These are phyloP conservation scores for Xylariaceae sp. DNA, from an alignment of 2,329 filamentous ascomycete species.

Conservation along the genomic window DNA sequence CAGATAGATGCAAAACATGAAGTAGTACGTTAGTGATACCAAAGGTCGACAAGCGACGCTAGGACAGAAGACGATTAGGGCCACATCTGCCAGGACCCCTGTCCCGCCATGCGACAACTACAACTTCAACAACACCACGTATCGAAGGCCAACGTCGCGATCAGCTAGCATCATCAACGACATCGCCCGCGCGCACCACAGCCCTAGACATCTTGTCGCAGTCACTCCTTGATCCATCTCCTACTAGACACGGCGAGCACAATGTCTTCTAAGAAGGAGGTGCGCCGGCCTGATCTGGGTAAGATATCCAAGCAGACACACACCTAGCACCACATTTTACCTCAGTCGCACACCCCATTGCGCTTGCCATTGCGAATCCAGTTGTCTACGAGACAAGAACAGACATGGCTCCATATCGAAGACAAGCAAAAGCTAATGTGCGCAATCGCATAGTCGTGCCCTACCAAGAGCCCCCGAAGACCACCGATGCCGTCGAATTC, in stretches of 20 bases:
- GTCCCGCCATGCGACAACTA: too few species aligned
- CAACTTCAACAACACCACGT: too few species aligned
- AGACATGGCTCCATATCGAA: not conserved
- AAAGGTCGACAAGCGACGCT: too few species aligned
- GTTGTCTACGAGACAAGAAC: not conserved
- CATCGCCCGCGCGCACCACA: too few species aligned
- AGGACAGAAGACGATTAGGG: too few species aligned
- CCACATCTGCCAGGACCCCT: too few species aligned
- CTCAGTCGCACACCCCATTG: conserved; percentile 7
- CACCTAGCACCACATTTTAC: conserved; percentile 6
- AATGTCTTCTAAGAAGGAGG: conserved; percentile 70
- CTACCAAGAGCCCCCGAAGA: conserved; percentile 71
- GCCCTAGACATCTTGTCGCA: too few species aligned
- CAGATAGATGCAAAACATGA: too few species aligned
- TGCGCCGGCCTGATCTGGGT: conserved; percentile 73
- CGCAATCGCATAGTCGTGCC: conserved; percentile 66
- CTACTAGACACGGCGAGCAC: not conserved
- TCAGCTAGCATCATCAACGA: too few species aligned
- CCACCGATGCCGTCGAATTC: conserved; percentile 64
- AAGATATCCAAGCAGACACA: conserved; percentile 40
- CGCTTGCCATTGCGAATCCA: not conserved
- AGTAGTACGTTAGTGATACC: too few species aligned
- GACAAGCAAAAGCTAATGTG: not conserved
- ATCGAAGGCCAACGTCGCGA: too few species aligned
- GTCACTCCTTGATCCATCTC: too few species aligned